Conservation (phyloP, 257 asterid genomes). For the Euphrasia confusa region DNA sequence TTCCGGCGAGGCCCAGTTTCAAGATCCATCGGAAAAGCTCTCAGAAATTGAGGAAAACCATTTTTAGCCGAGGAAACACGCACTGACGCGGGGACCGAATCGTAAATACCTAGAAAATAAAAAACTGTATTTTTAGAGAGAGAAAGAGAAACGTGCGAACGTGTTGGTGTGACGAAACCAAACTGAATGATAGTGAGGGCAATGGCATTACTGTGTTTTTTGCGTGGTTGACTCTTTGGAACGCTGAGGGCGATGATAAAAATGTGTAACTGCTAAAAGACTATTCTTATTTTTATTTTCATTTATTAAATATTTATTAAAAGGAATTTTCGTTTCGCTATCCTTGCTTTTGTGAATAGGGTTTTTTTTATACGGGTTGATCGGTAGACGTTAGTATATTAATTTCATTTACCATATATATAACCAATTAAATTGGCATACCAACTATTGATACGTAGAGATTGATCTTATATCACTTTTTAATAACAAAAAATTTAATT, state of each 20-base stretch:
- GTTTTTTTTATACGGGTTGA: too few species aligned
- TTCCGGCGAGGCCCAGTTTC: slow-evolving; percentile 52
- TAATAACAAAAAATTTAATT: too few species aligned
- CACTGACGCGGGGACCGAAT: slow-evolving; percentile 23
- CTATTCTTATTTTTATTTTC: too few species aligned
- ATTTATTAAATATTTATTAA: too few species aligned
- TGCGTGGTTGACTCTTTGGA: slow-evolving; percentile 20
- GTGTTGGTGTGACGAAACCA: slow-evolving; percentile 11
- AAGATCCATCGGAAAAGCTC: slow-evolving; percentile 57
- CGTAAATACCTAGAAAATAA: slow-evolving; percentile 20
- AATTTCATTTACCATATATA: too few species aligned
- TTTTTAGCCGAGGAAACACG: slow-evolving; percentile 22
- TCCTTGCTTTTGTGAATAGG: too few species aligned
- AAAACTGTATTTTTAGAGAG: slow-evolving; percentile 13
- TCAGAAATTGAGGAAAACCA: slow-evolving; percentile 36
- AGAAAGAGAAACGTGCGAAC: slow-evolving; percentile 28
- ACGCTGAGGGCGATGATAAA: not conserved
- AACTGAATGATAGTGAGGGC: too few species aligned
- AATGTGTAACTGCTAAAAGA: not conserved
- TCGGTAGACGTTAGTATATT: too few species aligned
- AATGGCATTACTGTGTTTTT: not conserved
- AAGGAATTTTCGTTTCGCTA: too few species aligned
- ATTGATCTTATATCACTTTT: too few species aligned
- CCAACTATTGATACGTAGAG: too few species aligned
- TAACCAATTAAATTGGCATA: too few species aligned